Conservation (phyloP, 768 basidiomycete species). For the Auricularia sp. region DNA sequence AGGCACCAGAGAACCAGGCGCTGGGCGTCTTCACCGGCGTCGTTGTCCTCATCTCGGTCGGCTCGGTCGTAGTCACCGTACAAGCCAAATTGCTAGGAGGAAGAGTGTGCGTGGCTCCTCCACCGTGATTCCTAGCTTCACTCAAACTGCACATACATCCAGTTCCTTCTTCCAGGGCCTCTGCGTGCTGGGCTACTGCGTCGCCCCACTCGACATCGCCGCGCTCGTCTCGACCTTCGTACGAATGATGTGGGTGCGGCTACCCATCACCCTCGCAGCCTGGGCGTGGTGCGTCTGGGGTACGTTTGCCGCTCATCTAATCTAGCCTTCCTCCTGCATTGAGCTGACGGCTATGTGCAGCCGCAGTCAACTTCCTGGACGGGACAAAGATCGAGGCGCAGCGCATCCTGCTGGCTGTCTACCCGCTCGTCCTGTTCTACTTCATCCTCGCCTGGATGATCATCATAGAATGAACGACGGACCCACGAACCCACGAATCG, state of each 20-base stretch:
- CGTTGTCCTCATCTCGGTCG: constrained; percentile 85
- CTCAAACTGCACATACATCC: not conserved
- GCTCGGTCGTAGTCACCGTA: constrained; percentile 85
- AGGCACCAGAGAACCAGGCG: constrained; percentile 71
- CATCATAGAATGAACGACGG: constrained; percentile 58
- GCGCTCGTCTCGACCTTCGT: constrained; percentile 83
- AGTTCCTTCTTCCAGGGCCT: constrained; percentile 95
- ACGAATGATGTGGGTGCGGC: constrained; percentile 74
- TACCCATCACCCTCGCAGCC: constrained; percentile 73
- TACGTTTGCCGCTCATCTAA: constrained; percentile 25
- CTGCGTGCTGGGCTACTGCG: constrained; percentile 90
- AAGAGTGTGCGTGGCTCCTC: constrained; percentile 31
- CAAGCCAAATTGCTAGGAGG: constrained; percentile 68
- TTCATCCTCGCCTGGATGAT: constrained; percentile 97
- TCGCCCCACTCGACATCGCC: constrained; percentile 87
- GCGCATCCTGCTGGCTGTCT: constrained; percentile 85
- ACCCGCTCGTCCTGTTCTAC: constrained; percentile 89
- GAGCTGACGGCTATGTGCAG: constrained; percentile 30
- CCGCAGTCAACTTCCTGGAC: constrained; percentile 90
- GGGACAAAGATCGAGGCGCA: constrained; percentile 90
- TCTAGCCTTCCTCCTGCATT: not conserved
- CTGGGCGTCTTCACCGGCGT: constrained; percentile 88
- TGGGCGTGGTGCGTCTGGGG: constrained; percentile 99
- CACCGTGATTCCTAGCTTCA: not conserved
- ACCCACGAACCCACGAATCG: too few species aligned